Conservation (phyloP, 1,284 basidiomycete genomes). For the Marasmius tenuissimus region DNA sequence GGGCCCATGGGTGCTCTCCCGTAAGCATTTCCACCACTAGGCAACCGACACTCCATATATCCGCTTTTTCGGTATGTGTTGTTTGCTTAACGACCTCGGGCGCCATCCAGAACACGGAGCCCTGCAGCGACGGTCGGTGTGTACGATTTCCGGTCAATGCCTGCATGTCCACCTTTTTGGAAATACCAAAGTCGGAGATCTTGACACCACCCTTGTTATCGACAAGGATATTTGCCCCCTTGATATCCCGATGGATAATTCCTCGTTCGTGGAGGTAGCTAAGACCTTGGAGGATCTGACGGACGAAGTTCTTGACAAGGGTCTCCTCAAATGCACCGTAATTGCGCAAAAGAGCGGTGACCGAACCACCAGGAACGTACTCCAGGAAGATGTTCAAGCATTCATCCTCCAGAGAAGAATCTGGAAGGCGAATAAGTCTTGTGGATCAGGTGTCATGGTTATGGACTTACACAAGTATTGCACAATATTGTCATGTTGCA, state of each 20-base stretch:
- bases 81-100: constrained; percentile 98
- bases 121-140: constrained; percentile 91
- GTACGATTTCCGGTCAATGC: constrained; percentile 75
- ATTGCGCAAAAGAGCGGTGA: constrained; percentile 88
- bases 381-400: constrained; percentile 98
- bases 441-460: background rate
- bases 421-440: constrained; percentile 38
- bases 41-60: constrained; percentile 99
- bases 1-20: constrained; percentile 96
- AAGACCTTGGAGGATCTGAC: constrained; percentile 91
- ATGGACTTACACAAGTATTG: constrained; percentile 85
- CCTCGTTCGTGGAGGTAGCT: constrained; percentile 92
- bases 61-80: constrained; percentile 90
- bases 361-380: constrained; percentile 97
- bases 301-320: constrained; percentile 91
- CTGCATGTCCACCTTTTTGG: constrained; percentile 95
- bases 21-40: constrained; percentile 98
- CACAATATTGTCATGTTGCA: constrained; percentile 97
- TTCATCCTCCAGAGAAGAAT: constrained; percentile 86
- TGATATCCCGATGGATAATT: constrained; percentile 98
- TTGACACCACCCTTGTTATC: constrained; percentile 99
- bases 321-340: constrained; percentile 98
- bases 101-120: constrained; percentile 99
- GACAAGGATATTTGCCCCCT: constrained; percentile 96
- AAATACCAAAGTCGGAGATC: constrained; percentile 98